Base-by-base conservation (phyloP, 768 basidiomycete species). In the Postia placenta region DNA sequence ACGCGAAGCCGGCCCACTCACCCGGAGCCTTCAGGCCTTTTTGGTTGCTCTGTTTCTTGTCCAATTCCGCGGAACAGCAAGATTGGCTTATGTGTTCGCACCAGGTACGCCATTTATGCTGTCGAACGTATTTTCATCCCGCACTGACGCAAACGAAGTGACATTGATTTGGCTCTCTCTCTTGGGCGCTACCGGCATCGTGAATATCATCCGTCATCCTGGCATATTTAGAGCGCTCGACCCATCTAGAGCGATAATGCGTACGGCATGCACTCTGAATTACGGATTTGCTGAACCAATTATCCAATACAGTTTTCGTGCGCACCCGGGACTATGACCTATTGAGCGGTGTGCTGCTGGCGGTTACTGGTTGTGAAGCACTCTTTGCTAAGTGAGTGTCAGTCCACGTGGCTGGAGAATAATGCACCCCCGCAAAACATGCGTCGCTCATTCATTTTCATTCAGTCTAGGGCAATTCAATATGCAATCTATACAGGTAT, bases 321-420 rank as follows among this genome's bases (percentile, higher is more conserved):
- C 74, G 83, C 11, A 86, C 83, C 1, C 67, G 64, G 45, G 63
- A 84, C 50, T 86, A 78, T 50, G 79, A 81, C 50, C 61, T 78
- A 4, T 73, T 87, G 0, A 71, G 80, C 6, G 85, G 83, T 27
- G 72, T 87, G 1, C 65, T 87, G 5, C 74, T 87, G 1, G 74
- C 79, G 1, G 53, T 86, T n/a, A 87, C 85, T 0, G 85, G 85
- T 0, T 81, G 76, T 55, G 84, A 86, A 60, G 81, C 81, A 1
- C 66, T 83, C 41, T 83, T 83, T 62, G 82, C 83, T 11, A 83
- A 83, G 81, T 82, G 41, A 24, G 74, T 66, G 20, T n/a, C n/a
- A n/a, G n/a, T n/a, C n/a, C n/a, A n/a, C n/a, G n/a, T n/a, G n/a
- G n/a, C n/a, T n/a, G n/a, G n/a, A n/a, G n/a, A 28, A 25, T 4